Percentiles rank a stretch among this genome's conserved stretches.
Evolutionary conservation across 345 rosid genomes (phyloP).

Genomic region (Citrus unshiu): DNA sequence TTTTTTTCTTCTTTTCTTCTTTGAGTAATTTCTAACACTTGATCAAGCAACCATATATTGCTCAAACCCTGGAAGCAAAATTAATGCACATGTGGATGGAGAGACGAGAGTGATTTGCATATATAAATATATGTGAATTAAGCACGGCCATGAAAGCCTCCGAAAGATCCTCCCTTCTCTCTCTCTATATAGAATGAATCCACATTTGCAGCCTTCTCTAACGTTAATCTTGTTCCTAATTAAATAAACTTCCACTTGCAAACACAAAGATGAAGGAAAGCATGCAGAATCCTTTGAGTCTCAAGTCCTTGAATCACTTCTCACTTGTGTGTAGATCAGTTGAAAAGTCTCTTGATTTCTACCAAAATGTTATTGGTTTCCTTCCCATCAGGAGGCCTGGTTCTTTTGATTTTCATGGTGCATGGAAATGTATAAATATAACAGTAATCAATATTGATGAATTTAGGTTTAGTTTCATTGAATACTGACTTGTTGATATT

Average conservation of each 20-base stretch:
- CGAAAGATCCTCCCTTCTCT: not conserved
- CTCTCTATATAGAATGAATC: not conserved
- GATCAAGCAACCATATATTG: too few species aligned
- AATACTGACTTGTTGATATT: not conserved
- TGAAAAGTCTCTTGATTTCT: slow-evolving; percentile 56
- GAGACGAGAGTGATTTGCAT: not conserved
- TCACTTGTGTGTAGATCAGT: slow-evolving; percentile 66
- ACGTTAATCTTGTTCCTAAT: not conserved
- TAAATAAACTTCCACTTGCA: not conserved
- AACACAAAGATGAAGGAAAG: slow-evolving; percentile 16
- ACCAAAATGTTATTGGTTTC: slow-evolving; percentile 69
- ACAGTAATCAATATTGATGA: not conserved
- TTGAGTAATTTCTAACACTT: too few species aligned
- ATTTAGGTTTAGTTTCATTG: too few species aligned
- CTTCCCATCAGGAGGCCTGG: slow-evolving; percentile 60
- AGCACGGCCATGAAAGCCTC: not conserved
- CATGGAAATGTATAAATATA: slow-evolving; percentile 38
- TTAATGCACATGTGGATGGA: too few species aligned
- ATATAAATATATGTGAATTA: not conserved
- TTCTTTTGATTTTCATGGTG: slow-evolving; percentile 66
- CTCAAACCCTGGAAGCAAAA: too few species aligned
- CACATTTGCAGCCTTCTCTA: not conserved
- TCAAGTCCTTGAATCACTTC: slow-evolving; percentile 70
- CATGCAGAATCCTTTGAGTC: slow-evolving; percentile 49
- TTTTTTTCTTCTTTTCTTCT: too few species aligned